phyloP scores from a whole-genome alignment of 2,329 filamentous ascomycete genomes.

The Oidium heveae region DNA sequence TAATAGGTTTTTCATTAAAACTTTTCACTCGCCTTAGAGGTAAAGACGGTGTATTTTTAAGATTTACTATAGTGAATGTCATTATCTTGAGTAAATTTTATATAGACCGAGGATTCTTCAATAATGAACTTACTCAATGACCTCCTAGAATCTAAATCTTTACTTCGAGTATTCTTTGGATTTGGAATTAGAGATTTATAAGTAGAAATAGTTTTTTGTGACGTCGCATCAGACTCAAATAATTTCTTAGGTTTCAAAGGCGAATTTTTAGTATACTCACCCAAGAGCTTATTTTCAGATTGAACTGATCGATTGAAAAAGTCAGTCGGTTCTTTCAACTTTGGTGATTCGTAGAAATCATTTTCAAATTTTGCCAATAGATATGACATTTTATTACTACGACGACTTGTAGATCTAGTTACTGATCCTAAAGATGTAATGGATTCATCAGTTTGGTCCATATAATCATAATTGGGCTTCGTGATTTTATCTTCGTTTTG shows the following conservation, averaged over 20 bases:
- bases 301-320: conserved; percentile 1
- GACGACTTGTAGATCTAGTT: neutral
- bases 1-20: neutral
- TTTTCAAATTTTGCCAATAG: conserved; percentile 11
- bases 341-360: neutral
- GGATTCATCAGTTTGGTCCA: neutral
- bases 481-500: neutral
- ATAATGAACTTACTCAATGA: neutral
- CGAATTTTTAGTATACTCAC: conserved; percentile 12
- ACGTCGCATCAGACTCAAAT: conserved; percentile 2
- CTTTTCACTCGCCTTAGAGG: neutral
- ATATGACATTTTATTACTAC: conserved; percentile 9
- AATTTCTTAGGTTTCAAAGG: conserved; percentile 10
- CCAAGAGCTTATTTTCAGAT: conserved; percentile 6
- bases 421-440: neutral
- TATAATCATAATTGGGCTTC: neutral
- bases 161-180: neutral
- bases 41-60: neutral
- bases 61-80: neutral
- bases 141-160: neutral
- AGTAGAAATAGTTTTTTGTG: neutral
- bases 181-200: neutral
- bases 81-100: neutral
- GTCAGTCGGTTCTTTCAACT: neutral
- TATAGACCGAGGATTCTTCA: neutral